Conservation (phyloP, 2,329 filamentous ascomycete genomes). For the Oidium heveae region DNA sequence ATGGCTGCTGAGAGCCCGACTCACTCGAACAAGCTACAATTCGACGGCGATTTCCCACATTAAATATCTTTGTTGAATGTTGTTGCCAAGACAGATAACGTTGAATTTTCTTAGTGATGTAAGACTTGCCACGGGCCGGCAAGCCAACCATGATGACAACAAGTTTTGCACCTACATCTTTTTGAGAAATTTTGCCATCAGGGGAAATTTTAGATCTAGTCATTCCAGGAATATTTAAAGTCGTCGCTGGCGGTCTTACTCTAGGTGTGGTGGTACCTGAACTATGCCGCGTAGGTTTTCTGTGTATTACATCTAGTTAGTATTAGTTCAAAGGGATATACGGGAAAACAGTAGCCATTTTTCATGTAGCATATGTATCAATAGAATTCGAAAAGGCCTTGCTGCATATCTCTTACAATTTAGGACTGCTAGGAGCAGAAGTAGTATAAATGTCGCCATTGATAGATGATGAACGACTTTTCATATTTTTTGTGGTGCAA, state of each 20-base stretch:
- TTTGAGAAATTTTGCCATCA: slow-evolving; percentile 75
- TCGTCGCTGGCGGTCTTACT: slow-evolving; percentile 64
- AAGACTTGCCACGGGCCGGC: slow-evolving; percentile 87
- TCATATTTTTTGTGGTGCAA: no score
- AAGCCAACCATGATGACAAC: slow-evolving; percentile 97
- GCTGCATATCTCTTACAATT: slow-evolving; percentile 9
- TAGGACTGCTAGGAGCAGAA: slow-evolving; percentile 12
- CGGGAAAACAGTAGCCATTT: neutral
- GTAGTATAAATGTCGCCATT: slow-evolving; percentile 3
- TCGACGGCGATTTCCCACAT: slow-evolving; percentile 76
- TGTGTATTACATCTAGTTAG: slow-evolving; percentile 13
- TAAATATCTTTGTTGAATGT: slow-evolving; percentile 89
- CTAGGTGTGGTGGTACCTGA: slow-evolving; percentile 57
- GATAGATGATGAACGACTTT: neutral
- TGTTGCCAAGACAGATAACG: slow-evolving; percentile 94
- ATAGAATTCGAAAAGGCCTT: neutral
- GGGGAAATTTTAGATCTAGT: slow-evolving; percentile 89
- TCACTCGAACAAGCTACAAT: slow-evolving; percentile 35
- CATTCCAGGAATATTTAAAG: slow-evolving; percentile 87
- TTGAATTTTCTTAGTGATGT: slow-evolving; percentile 95
- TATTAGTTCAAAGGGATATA: neutral
- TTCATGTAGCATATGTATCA: neutral
- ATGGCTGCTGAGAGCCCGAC: slow-evolving; percentile 4
- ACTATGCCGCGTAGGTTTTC: slow-evolving; percentile 43
- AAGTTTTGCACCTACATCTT: slow-evolving; percentile 87